Evolutionary conservation across 2,329 filamentous ascomycete genomes (phyloP).

Genomic region (Ophiostoma triangulosporum): DNA sequence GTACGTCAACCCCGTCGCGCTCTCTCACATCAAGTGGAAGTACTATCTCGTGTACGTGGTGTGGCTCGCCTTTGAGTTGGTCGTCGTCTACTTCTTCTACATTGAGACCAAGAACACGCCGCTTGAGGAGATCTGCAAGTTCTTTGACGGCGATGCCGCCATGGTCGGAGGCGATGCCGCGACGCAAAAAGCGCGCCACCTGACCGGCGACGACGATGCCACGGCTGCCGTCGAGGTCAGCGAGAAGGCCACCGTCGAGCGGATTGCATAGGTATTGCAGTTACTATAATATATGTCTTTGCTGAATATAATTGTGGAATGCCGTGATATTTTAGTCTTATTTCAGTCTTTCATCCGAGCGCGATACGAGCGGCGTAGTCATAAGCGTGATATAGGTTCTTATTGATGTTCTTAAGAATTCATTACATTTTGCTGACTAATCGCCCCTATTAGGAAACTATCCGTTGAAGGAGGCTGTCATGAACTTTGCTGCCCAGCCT

Average conservation of each 20-base stretch:
- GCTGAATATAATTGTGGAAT: background rate
- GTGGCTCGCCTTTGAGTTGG: slow-evolving; percentile 9
- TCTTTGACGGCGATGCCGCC: slow-evolving; percentile 23
- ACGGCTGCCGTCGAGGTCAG: background rate
- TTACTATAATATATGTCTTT: background rate
- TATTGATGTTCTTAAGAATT: no score
- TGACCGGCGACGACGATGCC: slow-evolving; percentile 9
- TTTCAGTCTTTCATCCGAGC: no score
- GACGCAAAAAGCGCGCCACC: slow-evolving; percentile 11
- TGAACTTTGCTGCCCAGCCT: no score
- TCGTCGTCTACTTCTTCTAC: slow-evolving; percentile 18
- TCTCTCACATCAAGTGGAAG: slow-evolving; percentile 14
- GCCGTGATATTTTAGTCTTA: background rate
- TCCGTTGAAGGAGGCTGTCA: no score
- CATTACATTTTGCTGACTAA: no score
- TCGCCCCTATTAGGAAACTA: no score
- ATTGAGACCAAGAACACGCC: slow-evolving; percentile 11
- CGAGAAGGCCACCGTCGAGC: slow-evolving; percentile 10
- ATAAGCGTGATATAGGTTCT: no score
- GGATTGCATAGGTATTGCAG: background rate
- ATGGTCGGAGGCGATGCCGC: slow-evolving; percentile 11
- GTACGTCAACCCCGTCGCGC: slow-evolving; percentile 14
- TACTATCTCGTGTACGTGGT: slow-evolving; percentile 16
- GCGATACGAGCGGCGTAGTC: no score
- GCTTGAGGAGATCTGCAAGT: slow-evolving; percentile 33